Evolutionary conservation across 2,329 filamentous ascomycete genomes (phyloP).

Genomic region (Amauroascus niger): DNA sequence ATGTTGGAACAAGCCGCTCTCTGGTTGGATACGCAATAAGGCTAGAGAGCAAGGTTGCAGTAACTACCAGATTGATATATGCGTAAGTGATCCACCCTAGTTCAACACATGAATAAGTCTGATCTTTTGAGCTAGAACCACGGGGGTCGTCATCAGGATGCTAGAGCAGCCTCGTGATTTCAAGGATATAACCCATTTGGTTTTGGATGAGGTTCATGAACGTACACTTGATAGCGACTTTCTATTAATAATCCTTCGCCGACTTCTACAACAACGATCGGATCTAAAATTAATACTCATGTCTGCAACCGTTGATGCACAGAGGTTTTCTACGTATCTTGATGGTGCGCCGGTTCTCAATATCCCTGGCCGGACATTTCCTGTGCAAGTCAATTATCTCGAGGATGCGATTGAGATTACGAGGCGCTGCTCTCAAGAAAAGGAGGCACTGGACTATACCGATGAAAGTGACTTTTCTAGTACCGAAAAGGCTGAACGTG

Average conservation of each 20-base stretch:
- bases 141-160: constrained; percentile 95
- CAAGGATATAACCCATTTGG: constrained; percentile 79
- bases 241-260: constrained; percentile 79
- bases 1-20: constrained; percentile 72
- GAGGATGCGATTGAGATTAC: constrained; percentile 90
- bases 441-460: constrained; percentile 32
- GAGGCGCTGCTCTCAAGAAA: constrained; percentile 60
- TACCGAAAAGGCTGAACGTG: constrained; percentile 37
- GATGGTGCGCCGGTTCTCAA: constrained; percentile 76
- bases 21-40: constrained; percentile 91
- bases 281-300: constrained; percentile 90
- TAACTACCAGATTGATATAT: constrained; percentile 76
- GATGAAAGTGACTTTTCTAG: constrained; percentile 37
- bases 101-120: constrained; percentile 35
- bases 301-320: constrained; percentile 93
- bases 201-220: constrained; percentile 97
- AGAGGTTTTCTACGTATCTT: constrained; percentile 82
- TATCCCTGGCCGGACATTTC: constrained; percentile 87
- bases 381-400: constrained; percentile 75
- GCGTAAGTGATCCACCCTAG: constrained; percentile 48
- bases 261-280: constrained; percentile 63
- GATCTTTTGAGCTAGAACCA: constrained; percentile 32
- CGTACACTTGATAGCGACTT: constrained; percentile 95
- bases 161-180: constrained; percentile 80
- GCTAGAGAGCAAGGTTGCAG: constrained; percentile 74